These are phyloP conservation scores for Secale cereale DNA, from an alignment of 176 grass and related monocot genomes.

Conservation along the genomic window DNA sequence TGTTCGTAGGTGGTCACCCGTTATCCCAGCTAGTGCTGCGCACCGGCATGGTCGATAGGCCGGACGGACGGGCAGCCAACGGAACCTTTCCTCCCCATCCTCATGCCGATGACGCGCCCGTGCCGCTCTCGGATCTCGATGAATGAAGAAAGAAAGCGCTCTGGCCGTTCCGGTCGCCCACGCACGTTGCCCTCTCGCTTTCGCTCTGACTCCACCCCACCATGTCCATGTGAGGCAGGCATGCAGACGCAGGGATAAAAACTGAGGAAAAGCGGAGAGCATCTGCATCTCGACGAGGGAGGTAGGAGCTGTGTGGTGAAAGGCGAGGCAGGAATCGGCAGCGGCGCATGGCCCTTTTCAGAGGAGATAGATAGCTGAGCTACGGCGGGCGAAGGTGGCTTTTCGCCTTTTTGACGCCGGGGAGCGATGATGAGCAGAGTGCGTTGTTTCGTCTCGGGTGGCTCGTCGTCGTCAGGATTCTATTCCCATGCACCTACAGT, in stretches of 20 bases:
- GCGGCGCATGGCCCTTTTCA: neutral
- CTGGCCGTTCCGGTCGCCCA: too few relatives aligned
- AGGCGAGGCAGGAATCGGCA: neutral
- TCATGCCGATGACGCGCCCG: too few relatives aligned
- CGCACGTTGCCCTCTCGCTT: neutral
- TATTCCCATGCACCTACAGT: constrained; percentile 44
- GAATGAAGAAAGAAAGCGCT: too few relatives aligned
- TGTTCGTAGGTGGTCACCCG: neutral
- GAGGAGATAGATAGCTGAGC: neutral
- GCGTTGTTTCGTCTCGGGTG: neutral
- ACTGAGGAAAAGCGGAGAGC: neutral
- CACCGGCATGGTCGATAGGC: too few relatives aligned
- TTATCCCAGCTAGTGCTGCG: neutral
- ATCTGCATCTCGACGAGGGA: neutral
- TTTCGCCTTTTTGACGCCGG: neutral
- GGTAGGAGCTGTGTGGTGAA: neutral
- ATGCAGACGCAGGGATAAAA: neutral
- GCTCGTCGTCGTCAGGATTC: constrained; percentile 29
- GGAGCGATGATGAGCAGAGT: neutral
- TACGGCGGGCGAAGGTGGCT: neutral
- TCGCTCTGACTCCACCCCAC: neutral
- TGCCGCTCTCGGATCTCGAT: too few relatives aligned
- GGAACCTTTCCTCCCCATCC: too few relatives aligned
- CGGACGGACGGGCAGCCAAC: too few relatives aligned
- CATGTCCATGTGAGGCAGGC: neutral